Evolutionary conservation across 805 yeast species (phyloP).

Genomic region (Nakazawaea wickerhamii): DNA sequence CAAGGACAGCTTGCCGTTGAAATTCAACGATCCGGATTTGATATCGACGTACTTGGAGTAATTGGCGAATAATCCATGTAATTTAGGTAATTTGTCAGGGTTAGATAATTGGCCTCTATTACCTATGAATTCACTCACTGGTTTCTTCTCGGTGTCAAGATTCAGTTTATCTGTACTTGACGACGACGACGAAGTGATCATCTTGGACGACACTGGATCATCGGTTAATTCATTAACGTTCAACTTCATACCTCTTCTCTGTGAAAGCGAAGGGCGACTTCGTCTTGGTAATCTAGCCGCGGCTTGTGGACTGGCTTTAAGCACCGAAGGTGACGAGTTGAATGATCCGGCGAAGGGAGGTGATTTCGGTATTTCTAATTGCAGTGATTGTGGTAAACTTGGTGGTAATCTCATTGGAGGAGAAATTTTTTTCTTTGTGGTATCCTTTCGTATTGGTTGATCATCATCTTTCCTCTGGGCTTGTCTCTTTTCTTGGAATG

Average conservation of each 20-base stretch:
- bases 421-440: slow-evolving; percentile 2
- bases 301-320: slow-evolving; percentile 9
- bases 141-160: slow-evolving; percentile 12
- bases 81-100: slow-evolving; percentile 27
- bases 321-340: slow-evolving; percentile 9
- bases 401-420: slow-evolving; percentile 14
- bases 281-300: slow-evolving; percentile 19
- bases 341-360: background rate
- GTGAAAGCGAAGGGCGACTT: slow-evolving; percentile 42
- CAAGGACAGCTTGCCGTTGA: slow-evolving; percentile 88
- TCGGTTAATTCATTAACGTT: slow-evolving; percentile 25
- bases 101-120: slow-evolving; percentile 19
- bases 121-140: slow-evolving; percentile 21
- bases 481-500: slow-evolving; percentile 80
- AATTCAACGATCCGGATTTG: slow-evolving; percentile 85
- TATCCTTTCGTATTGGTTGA: slow-evolving; percentile 2
- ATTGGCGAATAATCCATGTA: slow-evolving; percentile 69
- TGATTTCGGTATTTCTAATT: background rate
- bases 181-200: slow-evolving; percentile 17
- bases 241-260: slow-evolving; percentile 50
- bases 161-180: slow-evolving; percentile 15
- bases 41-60: slow-evolving; percentile 87
- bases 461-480: slow-evolving; percentile 16
- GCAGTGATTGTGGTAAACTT: slow-evolving; percentile 6
- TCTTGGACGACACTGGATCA: slow-evolving; percentile 10